Base-by-base conservation (phyloP, 192 early-diverging fungal species). In the Backusella circina region DNA sequence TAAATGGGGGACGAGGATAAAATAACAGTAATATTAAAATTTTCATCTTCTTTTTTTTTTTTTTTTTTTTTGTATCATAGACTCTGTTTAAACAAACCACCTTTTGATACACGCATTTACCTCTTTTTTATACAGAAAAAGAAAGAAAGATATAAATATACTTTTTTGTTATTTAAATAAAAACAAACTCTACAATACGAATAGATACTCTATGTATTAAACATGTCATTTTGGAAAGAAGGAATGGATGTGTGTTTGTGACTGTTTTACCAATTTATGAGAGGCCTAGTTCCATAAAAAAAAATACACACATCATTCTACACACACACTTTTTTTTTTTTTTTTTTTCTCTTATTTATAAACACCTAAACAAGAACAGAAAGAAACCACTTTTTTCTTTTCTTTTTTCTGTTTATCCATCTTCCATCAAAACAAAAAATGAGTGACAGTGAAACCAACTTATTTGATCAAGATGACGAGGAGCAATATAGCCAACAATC, bases 391-490 rank as follows among this genome's bases (percentile, higher is more conserved):
- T 65, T n/a, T 67, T 67, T 67, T 32, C 30, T n/a, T 23, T 44
- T 32, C 39, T 70, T 44, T 47, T 47, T 69, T 26, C 28, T 37
- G 6, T 69, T 35, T 36, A 2, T 38, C 36, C 15, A 28, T 44
- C 21, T 70, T 70, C 16, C 28, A n/a, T 70, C 3, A 23, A 1
- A 70, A 23, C 5, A 3, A 5, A 47, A 47, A 44, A 47, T 70
- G 69, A 70, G 69, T 47, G 69, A 70, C 15, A 41, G 39, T 15
- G 69, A 70, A 16, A 44, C 69, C 8, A 47, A 47, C 28, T 31
- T 70, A 44, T 70, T 41, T 41, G 69, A 70, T 70, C 69, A 47
- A 23, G 69, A 70, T 41, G 69, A 70, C 12, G 37, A 39, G 5
- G 37, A 70, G 4, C 38, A 41, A 0, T 23, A 44, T 9, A 38